These are phyloP conservation scores for Spongospora subterranea DNA, from an alignment of 208 protist genomes.

Conservation along the genomic window DNA sequence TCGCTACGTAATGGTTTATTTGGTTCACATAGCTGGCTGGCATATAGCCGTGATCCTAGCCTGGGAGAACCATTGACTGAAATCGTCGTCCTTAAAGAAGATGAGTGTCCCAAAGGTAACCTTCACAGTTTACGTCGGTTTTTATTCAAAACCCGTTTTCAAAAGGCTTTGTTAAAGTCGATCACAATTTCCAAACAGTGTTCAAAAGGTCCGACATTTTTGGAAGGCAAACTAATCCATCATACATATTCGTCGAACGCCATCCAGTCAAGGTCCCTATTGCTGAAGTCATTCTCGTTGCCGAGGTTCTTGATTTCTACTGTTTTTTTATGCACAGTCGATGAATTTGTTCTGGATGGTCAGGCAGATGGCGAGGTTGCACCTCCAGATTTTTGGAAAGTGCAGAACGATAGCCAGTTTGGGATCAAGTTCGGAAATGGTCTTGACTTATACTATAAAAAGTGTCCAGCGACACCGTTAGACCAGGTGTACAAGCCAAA, in stretches of 20 bases:
- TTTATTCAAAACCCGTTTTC: neutral
- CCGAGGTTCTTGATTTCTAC: neutral
- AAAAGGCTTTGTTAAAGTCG: neutral
- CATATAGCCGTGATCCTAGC: neutral
- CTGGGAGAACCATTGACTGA: neutral
- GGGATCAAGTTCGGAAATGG: neutral
- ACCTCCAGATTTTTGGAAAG: constrained; percentile 4
- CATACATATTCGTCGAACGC: neutral
- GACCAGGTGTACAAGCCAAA: neutral
- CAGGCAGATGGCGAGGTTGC: neutral
- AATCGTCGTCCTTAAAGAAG: neutral
- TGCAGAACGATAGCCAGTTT: neutral
- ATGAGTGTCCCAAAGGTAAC: neutral
- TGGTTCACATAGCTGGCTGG: neutral
- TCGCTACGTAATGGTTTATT: neutral
- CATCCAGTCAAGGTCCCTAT: constrained; percentile 1
- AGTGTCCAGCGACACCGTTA: neutral
- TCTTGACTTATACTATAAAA: neutral
- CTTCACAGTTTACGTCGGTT: neutral
- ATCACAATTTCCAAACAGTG: neutral
- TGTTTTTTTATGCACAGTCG: neutral
- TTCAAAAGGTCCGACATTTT: neutral
- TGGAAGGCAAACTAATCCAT: neutral
- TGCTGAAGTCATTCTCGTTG: neutral
- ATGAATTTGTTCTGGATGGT: neutral